Percentiles rank a stretch among this genome's conserved stretches.
phyloP scores from a whole-genome alignment of 139 green algal genomes.

The Cymbomonas tetramitiformis region DNA sequence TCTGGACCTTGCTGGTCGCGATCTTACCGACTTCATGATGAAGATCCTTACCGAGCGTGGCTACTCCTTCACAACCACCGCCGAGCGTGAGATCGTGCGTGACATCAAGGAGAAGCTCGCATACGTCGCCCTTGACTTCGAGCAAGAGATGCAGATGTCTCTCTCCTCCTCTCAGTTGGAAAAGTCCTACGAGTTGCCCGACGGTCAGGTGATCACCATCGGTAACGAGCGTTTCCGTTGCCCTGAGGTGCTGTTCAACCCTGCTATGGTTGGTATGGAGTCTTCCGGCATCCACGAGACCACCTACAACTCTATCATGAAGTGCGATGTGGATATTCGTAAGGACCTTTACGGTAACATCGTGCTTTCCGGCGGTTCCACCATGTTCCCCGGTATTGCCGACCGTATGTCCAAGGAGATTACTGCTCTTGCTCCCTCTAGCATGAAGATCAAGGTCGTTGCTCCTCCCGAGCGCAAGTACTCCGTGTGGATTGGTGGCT shows the following conservation, averaged over 20 bases:
- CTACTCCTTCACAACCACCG: conserved; percentile 93
- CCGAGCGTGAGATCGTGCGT: conserved; percentile 92
- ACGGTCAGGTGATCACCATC: conserved; percentile 80
- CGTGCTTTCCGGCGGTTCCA: conserved; percentile 77
- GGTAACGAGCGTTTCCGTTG: conserved; percentile 89
- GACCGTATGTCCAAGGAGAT: conserved; percentile 96
- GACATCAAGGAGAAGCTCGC: conserved; percentile 99
- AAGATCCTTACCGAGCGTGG: conserved; percentile 87
- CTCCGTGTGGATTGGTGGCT: conserved; percentile 92
- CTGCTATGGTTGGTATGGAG: conserved; percentile 76
- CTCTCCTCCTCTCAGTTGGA: conserved; percentile 63
- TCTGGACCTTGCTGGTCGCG: conserved; percentile 84
- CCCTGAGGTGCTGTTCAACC: conserved; percentile 92
- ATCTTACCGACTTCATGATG: conserved; percentile 93
- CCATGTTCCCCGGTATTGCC: conserved; percentile 94
- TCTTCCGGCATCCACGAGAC: conserved; percentile 81
- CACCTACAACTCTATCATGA: conserved; percentile 97
- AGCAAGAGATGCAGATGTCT: conserved; percentile 73
- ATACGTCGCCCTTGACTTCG: conserved; percentile 96
- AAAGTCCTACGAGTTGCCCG: conserved; percentile 59
- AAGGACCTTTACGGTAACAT: conserved; percentile 94
- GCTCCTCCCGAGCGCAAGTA: conserved; percentile 83
- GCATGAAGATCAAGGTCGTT: conserved; percentile 91
- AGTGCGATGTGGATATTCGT: conserved; percentile 93
- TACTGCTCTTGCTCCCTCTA: conserved; percentile 56